Evolutionary conservation across 208 protist genomes (phyloP).

Genomic region (Polymyxa betae): DNA sequence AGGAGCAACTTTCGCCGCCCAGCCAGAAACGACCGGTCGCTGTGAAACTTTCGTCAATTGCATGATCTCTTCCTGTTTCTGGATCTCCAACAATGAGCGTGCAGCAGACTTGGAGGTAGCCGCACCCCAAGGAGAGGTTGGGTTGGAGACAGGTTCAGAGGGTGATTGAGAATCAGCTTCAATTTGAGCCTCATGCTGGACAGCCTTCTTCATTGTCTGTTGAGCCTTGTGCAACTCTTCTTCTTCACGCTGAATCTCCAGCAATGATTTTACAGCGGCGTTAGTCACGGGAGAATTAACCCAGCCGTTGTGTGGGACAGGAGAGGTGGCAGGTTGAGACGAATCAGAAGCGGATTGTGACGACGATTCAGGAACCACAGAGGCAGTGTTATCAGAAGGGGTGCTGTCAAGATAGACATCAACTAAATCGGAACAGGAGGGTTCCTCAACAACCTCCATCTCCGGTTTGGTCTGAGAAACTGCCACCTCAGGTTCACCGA

Average conservation of each 20-base stretch:
- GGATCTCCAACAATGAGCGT: slow-evolving; percentile 9
- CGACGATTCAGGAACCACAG: too few relatives aligned
- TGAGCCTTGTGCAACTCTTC: neutral
- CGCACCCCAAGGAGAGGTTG: neutral
- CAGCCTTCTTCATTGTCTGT: neutral
- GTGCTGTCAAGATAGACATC: too few relatives aligned
- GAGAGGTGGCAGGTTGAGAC: too few relatives aligned
- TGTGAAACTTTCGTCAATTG: neutral
- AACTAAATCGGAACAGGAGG: too few relatives aligned
- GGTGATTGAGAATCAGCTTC: neutral
- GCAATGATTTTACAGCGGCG: too few relatives aligned
- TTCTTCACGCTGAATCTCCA: slow-evolving; percentile 32
- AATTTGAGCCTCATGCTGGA: neutral
- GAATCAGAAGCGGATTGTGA: too few relatives aligned
- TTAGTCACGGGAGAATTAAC: too few relatives aligned
- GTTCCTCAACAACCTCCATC: too few relatives aligned
- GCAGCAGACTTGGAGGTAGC: neutral
- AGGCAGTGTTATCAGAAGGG: too few relatives aligned
- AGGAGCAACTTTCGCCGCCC: neutral
- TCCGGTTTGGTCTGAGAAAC: too few relatives aligned
- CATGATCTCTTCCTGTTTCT: slow-evolving; percentile 10
- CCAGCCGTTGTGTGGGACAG: too few relatives aligned
- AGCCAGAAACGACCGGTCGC: neutral
- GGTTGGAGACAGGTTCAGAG: neutral
- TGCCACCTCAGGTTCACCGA: too few relatives aligned